These are phyloP conservation scores for Panicum miliaceum DNA, from an alignment of 176 grass and related monocot species.

Conservation along the genomic window DNA sequence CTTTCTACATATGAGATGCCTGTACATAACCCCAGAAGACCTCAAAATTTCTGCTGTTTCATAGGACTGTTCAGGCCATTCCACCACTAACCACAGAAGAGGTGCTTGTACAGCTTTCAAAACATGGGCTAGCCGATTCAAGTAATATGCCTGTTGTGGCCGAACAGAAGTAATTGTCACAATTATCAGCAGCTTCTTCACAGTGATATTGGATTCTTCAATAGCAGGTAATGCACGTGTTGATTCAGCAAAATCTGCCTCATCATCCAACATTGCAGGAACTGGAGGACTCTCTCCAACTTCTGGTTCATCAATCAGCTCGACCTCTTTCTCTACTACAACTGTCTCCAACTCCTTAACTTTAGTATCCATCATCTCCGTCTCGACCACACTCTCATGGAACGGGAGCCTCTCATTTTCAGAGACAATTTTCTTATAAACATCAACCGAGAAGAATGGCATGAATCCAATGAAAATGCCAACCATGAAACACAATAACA, in stretches of 20 bases:
- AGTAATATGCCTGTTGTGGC: constrained; percentile 82
- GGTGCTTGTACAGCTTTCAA: constrained; percentile 72
- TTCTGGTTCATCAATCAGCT: constrained; percentile 47
- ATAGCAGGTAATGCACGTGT: constrained; percentile 4
- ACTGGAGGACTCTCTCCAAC: constrained; percentile 49
- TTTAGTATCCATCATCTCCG: constrained; percentile 41
- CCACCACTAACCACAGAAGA: constrained; percentile 91
- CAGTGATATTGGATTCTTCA: constrained; percentile 36
- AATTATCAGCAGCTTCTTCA: constrained; percentile 85
- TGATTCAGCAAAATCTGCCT: constrained; percentile 53
- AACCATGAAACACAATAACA: constrained; percentile 67
- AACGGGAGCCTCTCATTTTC: constrained; percentile 56
- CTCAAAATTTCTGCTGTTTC: constrained; percentile 82
- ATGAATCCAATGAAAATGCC: constrained; percentile 85
- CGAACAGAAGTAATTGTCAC: constrained; percentile 85
- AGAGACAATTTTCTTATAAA: constrained; percentile 64
- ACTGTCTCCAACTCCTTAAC: constrained; percentile 53
- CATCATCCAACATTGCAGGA: constrained; percentile 58
- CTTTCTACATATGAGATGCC: constrained; percentile 83
- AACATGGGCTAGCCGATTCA: constrained; percentile 84
- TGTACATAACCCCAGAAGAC: constrained; percentile 90
- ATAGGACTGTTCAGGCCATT: constrained; percentile 66
- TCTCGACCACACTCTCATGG: constrained; percentile 46
- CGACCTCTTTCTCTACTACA: constrained; percentile 60
- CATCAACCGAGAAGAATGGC: constrained; percentile 68